A percentile compares a stretch with the other conserved stretches of the same genome.
Conservation (phyloP, 371 early-diverging fungal species). For the Capniomyces stellatus region DNA sequence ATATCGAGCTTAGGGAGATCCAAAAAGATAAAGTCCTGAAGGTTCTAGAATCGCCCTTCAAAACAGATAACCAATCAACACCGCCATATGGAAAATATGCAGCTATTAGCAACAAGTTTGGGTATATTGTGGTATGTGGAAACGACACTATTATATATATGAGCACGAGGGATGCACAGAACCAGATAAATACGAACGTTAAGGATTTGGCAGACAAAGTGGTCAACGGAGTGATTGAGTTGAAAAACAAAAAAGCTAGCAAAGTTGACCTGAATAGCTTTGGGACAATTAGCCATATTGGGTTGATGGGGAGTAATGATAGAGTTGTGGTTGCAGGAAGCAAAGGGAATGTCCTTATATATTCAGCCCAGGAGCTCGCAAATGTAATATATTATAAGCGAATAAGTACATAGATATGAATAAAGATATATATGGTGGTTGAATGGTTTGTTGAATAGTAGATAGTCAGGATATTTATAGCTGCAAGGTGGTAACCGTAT, state of each 20-base stretch:
- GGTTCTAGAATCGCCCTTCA: slow-evolving; percentile 10
- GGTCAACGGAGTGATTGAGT: slow-evolving; percentile 7
- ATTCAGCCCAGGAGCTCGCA: slow-evolving; percentile 7
- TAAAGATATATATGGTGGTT: no score
- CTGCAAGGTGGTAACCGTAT: no score
- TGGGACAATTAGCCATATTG: slow-evolving; percentile 16
- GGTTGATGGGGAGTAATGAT: slow-evolving; percentile 14
- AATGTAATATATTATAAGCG: not conserved
- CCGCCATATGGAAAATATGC: slow-evolving; percentile 16
- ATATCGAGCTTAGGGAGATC: slow-evolving; percentile 1
- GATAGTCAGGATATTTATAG: no score
- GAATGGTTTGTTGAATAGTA: no score
- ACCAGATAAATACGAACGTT: slow-evolving; percentile 10
- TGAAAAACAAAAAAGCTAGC: slow-evolving; percentile 10
- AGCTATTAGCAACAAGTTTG: slow-evolving; percentile 20
- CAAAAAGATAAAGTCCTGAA: slow-evolving; percentile 4
- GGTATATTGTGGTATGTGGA: slow-evolving; percentile 18
- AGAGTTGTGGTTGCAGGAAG: slow-evolving; percentile 10
- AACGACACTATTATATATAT: slow-evolving; percentile 2
- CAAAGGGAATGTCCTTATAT: slow-evolving; percentile 9
- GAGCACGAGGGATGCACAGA: slow-evolving; percentile 2
- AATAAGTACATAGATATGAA: no score
- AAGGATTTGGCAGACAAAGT: slow-evolving; percentile 9
- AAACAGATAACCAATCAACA: slow-evolving; percentile 11
- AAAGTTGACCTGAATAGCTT: slow-evolving; percentile 7